Conservation (phyloP, 1,284 basidiomycete species). For the Cryptococcus hybrid region DNA sequence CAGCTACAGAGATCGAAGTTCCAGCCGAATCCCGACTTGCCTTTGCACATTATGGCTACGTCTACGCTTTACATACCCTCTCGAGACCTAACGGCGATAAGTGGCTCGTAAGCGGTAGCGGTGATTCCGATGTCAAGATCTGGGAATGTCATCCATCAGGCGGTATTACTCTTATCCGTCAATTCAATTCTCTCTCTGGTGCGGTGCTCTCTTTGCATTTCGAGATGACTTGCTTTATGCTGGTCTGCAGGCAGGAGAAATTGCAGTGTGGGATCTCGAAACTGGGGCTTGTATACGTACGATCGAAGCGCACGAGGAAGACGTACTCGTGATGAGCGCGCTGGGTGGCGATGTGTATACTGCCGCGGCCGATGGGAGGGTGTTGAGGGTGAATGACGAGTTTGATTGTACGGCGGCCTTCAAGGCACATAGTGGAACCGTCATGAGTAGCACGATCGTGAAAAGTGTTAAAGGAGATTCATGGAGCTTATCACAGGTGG, state of each 20-base stretch:
- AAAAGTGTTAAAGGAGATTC: slow-evolving; percentile 17
- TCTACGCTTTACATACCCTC: slow-evolving; percentile 75
- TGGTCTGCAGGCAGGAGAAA: slow-evolving; percentile 89
- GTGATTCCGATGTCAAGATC: slow-evolving; percentile 87
- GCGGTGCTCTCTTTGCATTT: slow-evolving; percentile 71
- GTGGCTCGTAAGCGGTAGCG: slow-evolving; percentile 77
- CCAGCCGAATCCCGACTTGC: slow-evolving; percentile 70
- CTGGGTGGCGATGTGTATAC: slow-evolving; percentile 75
- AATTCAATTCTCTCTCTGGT: slow-evolving; percentile 41
- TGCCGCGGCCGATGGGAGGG: slow-evolving; percentile 74
- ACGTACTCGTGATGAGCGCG: slow-evolving; percentile 75
- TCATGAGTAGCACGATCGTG: slow-evolving; percentile 68
- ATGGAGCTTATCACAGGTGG: slow-evolving; percentile 71
- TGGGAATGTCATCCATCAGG: slow-evolving; percentile 61
- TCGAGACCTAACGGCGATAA: slow-evolving; percentile 49
- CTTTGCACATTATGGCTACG: slow-evolving; percentile 90
- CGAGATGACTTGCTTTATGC: slow-evolving; percentile 81
- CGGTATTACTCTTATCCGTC: slow-evolving; percentile 27
- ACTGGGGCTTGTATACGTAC: slow-evolving; percentile 80
- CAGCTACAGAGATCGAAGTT: slow-evolving; percentile 54
- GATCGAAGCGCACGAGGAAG: slow-evolving; percentile 81
- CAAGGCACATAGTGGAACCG: slow-evolving; percentile 73
- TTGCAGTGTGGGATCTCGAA: slow-evolving; percentile 88
- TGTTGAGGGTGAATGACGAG: slow-evolving; percentile 76
- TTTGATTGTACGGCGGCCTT: slow-evolving; percentile 82